Conservation (phyloP, 805 yeast genomes). For the Geotrichum ghanense region DNA sequence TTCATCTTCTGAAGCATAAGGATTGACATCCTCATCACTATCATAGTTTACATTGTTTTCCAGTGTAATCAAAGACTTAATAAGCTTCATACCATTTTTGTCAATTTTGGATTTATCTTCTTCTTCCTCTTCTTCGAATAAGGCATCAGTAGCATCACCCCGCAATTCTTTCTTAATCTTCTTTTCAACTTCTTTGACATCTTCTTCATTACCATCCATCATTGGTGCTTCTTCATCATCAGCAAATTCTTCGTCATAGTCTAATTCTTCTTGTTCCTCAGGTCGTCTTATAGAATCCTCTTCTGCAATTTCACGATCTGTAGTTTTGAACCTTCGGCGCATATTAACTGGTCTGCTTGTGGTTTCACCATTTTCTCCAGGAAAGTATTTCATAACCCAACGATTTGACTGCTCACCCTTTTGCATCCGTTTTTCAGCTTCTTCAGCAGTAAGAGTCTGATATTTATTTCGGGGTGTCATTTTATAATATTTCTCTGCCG, state of each 20-base stretch:
- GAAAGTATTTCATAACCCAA: slow-evolving; percentile 91
- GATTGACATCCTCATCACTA: slow-evolving; percentile 75
- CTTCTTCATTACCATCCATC: slow-evolving; percentile 92
- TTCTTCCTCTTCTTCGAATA: slow-evolving; percentile 46
- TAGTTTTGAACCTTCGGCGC: slow-evolving; percentile 35
- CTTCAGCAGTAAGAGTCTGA: slow-evolving; percentile 88
- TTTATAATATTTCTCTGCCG: slow-evolving; percentile 87
- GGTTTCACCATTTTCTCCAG: slow-evolving; percentile 38
- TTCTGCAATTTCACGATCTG: slow-evolving; percentile 31
- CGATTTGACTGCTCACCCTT: slow-evolving; percentile 69
- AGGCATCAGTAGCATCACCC: slow-evolving; percentile 44
- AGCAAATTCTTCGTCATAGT: slow-evolving; percentile 92
- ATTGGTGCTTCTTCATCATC: slow-evolving; percentile 99
- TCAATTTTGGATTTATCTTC: slow-evolving; percentile 65
- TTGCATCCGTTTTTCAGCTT: slow-evolving; percentile 92
- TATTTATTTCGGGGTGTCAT: slow-evolving; percentile 90
- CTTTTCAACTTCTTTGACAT: slow-evolving; percentile 75
- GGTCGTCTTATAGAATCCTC: slow-evolving; percentile 38
- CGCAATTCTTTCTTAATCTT: slow-evolving; percentile 28
- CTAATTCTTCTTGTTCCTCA: slow-evolving; percentile 84
- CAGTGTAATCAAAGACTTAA: slow-evolving; percentile 71
- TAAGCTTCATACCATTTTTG: slow-evolving; percentile 79
- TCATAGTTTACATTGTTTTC: slow-evolving; percentile 84
- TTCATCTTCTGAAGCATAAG: slow-evolving; percentile 52
- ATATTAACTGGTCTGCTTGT: slow-evolving; percentile 36